These are phyloP conservation scores for Lepidium africanum DNA, from an alignment of 345 rosid species.

Conservation along the genomic window DNA sequence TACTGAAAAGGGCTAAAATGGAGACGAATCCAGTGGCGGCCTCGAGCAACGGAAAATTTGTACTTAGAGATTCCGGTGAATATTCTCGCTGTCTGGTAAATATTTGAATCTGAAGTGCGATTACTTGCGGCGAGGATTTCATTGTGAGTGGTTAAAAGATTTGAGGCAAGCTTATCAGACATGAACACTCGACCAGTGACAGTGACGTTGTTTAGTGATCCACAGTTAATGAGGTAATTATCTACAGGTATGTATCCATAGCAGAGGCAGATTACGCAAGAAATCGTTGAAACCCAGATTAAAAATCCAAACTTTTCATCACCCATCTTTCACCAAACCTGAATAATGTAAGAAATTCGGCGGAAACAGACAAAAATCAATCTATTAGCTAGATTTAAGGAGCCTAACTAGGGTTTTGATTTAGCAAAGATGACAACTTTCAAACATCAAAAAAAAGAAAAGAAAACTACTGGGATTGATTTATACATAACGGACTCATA, in stretches of 20 bases:
- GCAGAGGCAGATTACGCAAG: conserved; percentile 37
- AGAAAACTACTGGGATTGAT: not conserved
- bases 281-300: conserved; percentile 32
- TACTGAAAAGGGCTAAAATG: conserved; percentile 63
- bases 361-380: not conserved
- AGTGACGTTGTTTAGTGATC: conserved; percentile 52
- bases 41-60: conserved; percentile 47
- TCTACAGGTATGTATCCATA: conserved; percentile 56
- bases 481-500: not conserved
- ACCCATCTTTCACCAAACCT: conserved; percentile 36
- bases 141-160: conserved; percentile 38
- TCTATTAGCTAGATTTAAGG: conserved; percentile 4
- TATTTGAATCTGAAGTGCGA: conserved; percentile 35
- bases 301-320: conserved; percentile 24
- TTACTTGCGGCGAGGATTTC: conserved; percentile 36
- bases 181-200: conserved; percentile 50
- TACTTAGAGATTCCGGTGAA: conserved; percentile 54
- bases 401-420: not conserved
- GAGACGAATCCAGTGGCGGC: conserved; percentile 88
- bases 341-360: not conserved
- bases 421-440: conserved; percentile 1
- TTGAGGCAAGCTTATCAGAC: conserved; percentile 53
- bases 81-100: conserved; percentile 75
- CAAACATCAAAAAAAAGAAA: not conserved
- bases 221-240: conserved; percentile 75